Conservation (phyloP, 192 early-diverging fungal genomes). For the Lobosporangium transversale region DNA sequence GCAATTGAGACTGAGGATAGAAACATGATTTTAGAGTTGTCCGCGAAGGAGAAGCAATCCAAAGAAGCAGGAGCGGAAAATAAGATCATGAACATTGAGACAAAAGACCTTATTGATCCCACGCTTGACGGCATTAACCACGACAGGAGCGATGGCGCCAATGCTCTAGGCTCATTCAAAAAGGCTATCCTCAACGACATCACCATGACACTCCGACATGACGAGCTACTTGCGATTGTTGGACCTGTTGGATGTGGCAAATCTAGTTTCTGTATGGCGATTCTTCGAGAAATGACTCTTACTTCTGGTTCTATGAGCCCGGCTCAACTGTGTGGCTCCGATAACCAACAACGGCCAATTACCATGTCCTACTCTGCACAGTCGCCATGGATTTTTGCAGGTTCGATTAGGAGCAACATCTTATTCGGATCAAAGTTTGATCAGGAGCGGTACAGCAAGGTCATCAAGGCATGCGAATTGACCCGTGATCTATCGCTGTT, state of each 20-base stretch:
- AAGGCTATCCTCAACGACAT: conserved; percentile 45
- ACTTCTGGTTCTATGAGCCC: conserved; percentile 50
- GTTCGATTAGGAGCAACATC: conserved; percentile 71
- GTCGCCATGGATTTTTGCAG: conserved; percentile 75
- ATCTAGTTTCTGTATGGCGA: conserved; percentile 54
- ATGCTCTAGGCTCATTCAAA: conserved; percentile 2
- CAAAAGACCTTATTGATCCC: too few relatives aligned
- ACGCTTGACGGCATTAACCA: neutral
- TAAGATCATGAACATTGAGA: conserved; percentile 1
- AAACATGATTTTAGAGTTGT: conserved; percentile 23
- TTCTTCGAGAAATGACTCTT: conserved; percentile 51
- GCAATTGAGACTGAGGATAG: conserved; percentile 12
- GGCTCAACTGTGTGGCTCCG: neutral
- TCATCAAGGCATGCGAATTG: conserved; percentile 66
- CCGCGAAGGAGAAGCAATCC: conserved; percentile 24
- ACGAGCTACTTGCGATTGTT: conserved; percentile 51
- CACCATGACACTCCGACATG: conserved; percentile 26
- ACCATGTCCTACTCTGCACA: conserved; percentile 68
- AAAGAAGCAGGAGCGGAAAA: neutral
- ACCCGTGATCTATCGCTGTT: conserved; percentile 65
- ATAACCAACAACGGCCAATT: conserved; percentile 1
- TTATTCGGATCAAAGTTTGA: conserved; percentile 69
- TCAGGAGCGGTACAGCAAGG: conserved; percentile 60
- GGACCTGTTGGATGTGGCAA: conserved; percentile 59
- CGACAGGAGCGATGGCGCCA: neutral